Conservation (phyloP, 169 alveolate genomes). For the Pseudocohnilembus persalinus region DNA sequence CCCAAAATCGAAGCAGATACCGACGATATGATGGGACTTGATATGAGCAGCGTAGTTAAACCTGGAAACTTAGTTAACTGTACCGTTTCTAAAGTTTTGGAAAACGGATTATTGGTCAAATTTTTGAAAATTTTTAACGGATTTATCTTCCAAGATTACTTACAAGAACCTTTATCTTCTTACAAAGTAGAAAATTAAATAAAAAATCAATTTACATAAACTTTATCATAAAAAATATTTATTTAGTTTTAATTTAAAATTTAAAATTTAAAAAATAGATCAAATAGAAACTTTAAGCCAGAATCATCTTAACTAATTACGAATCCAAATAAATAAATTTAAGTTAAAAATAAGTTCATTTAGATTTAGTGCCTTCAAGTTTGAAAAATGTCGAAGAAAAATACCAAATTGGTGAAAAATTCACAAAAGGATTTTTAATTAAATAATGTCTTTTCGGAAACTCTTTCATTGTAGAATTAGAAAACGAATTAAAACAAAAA, state of each 20-base stretch:
- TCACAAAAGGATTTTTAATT: constrained; percentile 50
- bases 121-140: constrained; percentile 71
- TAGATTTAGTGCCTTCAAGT: constrained; percentile 36
- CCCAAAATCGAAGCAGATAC: neutral
- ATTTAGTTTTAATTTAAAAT: too few relatives aligned
- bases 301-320: constrained; percentile 65
- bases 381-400: constrained; percentile 13
- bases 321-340: constrained; percentile 53
- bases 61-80: constrained; percentile 77
- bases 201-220: too few relatives aligned
- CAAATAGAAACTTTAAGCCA: constrained; percentile 61
- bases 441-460: constrained; percentile 62
- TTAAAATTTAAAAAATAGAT: too few relatives aligned
- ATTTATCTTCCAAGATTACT: constrained; percentile 68
- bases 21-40: constrained; percentile 20
- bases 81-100: constrained; percentile 46
- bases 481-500: constrained; percentile 1
- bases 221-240: too few relatives aligned
- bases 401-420: constrained; percentile 50
- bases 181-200: too few relatives aligned
- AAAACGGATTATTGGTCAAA: constrained; percentile 65
- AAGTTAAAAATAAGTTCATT: constrained; percentile 54
- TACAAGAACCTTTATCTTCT: constrained; percentile 54
- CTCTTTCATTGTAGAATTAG: constrained; percentile 45
- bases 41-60: constrained; percentile 44